phyloP scores from a whole-genome alignment of 306 rosid species.

The Biancaea sappan region DNA sequence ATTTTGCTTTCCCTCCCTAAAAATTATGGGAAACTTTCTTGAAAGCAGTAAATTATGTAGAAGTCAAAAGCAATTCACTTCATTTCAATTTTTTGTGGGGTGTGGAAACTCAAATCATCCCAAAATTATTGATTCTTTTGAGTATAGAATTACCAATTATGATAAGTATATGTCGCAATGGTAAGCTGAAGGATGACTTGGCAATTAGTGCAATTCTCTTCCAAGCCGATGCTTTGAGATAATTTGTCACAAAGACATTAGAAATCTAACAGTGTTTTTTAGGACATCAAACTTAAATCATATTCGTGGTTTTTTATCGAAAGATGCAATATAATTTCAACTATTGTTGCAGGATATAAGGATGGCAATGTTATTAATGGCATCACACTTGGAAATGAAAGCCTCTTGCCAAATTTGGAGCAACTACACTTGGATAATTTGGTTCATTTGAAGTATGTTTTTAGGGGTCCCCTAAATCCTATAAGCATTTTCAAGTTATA shows the following conservation, averaged over 20 bases:
- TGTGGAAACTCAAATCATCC: background rate
- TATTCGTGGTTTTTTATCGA: slow-evolving; percentile 2
- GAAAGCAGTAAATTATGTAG: background rate
- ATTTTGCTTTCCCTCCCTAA: slow-evolving; percentile 13
- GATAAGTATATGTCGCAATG: background rate
- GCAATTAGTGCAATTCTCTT: background rate
- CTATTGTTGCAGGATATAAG: background rate
- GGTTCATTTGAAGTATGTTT: slow-evolving; percentile 10
- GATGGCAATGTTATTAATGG: background rate
- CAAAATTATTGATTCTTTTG: background rate
- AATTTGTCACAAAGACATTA: background rate
- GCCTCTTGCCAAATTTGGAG: slow-evolving; percentile 33
- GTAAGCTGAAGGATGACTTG: background rate
- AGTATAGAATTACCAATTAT: background rate
- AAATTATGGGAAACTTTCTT: background rate
- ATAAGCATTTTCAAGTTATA: slow-evolving; percentile 30
- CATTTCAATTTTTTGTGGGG: background rate
- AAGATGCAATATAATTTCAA: background rate
- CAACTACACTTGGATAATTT: slow-evolving; percentile 27
- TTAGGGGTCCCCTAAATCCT: slow-evolving; percentile 9
- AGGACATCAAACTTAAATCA: background rate
- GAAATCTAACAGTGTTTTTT: background rate
- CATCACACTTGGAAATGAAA: background rate
- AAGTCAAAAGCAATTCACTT: background rate
- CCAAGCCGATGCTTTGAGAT: slow-evolving; percentile 8